Conservation (phyloP, 2,329 filamentous ascomycete species). For the Botrytis medusae region DNA sequence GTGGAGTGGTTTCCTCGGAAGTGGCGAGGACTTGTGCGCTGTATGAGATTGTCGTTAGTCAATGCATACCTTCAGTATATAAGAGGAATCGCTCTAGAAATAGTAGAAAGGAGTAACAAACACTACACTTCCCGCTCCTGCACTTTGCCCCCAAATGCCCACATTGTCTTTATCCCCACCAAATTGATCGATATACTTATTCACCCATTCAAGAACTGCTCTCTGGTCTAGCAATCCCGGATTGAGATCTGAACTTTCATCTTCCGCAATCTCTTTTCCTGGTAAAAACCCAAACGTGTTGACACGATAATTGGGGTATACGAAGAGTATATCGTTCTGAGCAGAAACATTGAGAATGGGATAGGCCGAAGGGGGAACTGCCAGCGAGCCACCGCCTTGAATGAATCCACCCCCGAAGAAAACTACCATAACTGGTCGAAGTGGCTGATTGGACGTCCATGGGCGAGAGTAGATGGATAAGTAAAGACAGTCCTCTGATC, state of each 20-base stretch:
- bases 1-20: slow-evolving; percentile 43
- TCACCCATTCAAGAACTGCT: slow-evolving; percentile 58
- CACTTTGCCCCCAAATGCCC: slow-evolving; percentile 60
- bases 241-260: slow-evolving; percentile 56
- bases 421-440: slow-evolving; percentile 57
- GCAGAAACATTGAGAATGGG: slow-evolving; percentile 56
- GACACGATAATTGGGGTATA: slow-evolving; percentile 64
- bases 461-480: slow-evolving; percentile 60
- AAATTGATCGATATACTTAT: slow-evolving; percentile 56
- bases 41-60: not conserved
- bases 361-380: slow-evolving; percentile 55
- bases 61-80: not conserved
- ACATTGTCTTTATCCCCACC: slow-evolving; percentile 58
- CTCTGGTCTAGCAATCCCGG: slow-evolving; percentile 63
- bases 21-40: slow-evolving; percentile 52
- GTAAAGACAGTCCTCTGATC: slow-evolving; percentile 61
- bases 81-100: not conserved
- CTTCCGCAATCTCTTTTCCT: slow-evolving; percentile 51
- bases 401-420: slow-evolving; percentile 65
- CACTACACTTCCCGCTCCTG: slow-evolving; percentile 54
- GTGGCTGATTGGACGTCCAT: slow-evolving; percentile 47
- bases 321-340: slow-evolving; percentile 52
- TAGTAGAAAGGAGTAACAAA: slow-evolving; percentile 4
- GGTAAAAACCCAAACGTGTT: slow-evolving; percentile 69
- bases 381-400: slow-evolving; percentile 54